These are phyloP conservation scores for Cytospora paraplurivora DNA, from an alignment of 2,329 filamentous ascomycete species.

Conservation along the genomic window DNA sequence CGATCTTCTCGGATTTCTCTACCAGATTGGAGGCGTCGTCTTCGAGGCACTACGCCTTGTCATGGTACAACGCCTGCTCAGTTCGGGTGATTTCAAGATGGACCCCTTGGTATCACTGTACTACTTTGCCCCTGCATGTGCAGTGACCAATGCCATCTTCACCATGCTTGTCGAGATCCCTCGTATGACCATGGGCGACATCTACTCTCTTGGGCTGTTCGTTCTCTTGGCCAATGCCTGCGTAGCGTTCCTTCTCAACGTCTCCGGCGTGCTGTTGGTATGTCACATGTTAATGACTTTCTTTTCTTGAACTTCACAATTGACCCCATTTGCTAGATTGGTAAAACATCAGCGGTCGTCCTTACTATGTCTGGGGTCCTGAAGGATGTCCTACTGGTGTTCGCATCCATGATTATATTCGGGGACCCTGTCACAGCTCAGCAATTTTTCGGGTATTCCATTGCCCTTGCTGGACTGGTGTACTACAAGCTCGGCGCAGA, in stretches of 20 bases:
- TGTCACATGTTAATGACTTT: constrained; percentile 36
- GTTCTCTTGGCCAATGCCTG: constrained; percentile 71
- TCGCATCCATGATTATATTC: constrained; percentile 68
- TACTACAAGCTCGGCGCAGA: constrained; percentile 34
- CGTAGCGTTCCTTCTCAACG: constrained; percentile 74
- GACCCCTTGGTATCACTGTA: constrained; percentile 80
- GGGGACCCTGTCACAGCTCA: constrained; percentile 63
- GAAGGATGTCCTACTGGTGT: constrained; percentile 72
- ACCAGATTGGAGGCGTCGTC: constrained; percentile 71
- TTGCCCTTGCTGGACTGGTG: constrained; percentile 49
- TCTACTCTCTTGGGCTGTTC: constrained; percentile 68
- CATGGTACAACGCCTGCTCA: constrained; percentile 76
- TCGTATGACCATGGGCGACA: constrained; percentile 62
- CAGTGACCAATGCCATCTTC: constrained; percentile 73
- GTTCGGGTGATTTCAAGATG: constrained; percentile 81
- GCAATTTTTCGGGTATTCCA: constrained; percentile 70
- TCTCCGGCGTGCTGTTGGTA: constrained; percentile 79
- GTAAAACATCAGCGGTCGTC: constrained; percentile 73
- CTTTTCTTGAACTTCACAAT: not conserved
- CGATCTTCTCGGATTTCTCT: constrained; percentile 71
- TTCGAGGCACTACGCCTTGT: constrained; percentile 77
- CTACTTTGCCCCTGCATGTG: constrained; percentile 80
- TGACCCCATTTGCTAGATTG: constrained; percentile 48
- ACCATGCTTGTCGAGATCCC: constrained; percentile 71
- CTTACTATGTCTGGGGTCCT: constrained; percentile 72